A percentile compares a stretch with the other conserved stretches of the same genome.
Evolutionary conservation across 2,329 filamentous ascomycete species (phyloP).

Genomic region (Penicillium griseofulvum): DNA sequence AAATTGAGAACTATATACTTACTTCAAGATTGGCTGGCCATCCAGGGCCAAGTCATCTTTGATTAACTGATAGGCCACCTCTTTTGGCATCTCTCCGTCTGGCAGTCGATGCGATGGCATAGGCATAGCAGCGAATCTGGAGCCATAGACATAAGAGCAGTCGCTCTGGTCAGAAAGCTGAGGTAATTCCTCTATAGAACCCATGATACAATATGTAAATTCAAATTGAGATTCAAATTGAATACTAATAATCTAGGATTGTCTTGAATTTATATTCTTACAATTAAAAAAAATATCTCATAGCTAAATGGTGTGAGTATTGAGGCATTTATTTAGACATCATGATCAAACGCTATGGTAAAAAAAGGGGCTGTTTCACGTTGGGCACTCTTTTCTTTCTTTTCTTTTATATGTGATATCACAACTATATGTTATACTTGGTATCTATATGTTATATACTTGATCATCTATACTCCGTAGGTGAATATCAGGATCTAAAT

Average conservation of each 20-base stretch:
- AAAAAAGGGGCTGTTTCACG: neutral
- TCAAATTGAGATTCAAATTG: neutral
- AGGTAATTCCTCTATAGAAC: neutral
- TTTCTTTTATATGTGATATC: neutral
- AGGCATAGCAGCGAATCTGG: constrained; percentile 5
- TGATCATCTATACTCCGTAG: too few species aligned
- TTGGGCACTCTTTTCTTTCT: neutral
- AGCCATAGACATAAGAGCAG: constrained; percentile 11
- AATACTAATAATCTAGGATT: neutral
- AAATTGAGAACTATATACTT: constrained; percentile 34
- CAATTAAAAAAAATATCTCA: neutral
- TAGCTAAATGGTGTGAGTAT: neutral
- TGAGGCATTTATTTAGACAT: constrained; percentile 9
- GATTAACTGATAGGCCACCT: constrained; percentile 64
- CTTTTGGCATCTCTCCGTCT: constrained; percentile 79
- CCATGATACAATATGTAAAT: neutral
- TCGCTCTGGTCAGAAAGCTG: neutral
- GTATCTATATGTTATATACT: neutral
- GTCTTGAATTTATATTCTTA: neutral
- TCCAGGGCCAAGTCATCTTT: constrained; percentile 64
- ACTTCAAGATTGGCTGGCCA: constrained; percentile 66
- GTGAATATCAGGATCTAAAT: too few species aligned
- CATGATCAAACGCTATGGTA: neutral
- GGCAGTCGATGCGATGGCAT: constrained; percentile 34
- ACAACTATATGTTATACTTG: too few species aligned